Base-by-base conservation (phyloP, 441 rosid genomes). In the Populus tomentosa region DNA sequence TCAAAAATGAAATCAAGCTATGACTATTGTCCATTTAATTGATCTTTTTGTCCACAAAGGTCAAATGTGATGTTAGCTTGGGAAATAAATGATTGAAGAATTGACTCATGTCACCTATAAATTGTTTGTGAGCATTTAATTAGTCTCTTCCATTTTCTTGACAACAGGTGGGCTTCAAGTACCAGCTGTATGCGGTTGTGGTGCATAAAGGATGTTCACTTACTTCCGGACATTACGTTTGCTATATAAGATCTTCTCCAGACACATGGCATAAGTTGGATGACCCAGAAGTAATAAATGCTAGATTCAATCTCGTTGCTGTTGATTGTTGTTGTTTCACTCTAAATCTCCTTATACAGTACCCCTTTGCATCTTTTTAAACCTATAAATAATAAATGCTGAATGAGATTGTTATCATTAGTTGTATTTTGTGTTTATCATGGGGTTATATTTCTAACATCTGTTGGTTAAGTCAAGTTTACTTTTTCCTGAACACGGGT, bases 111-210 rank as follows among this genome's bases (percentile, higher is more conserved):
- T 74, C 16, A 56, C 18, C 23, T 68, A 35, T 56, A 69, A 50
- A 14, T 5, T 59, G 59, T 69, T 46, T 13, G 77, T 75, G 38
- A 42, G 65, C 32, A 65, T 66, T 46, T 36, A 16, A 68, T 74
- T 16, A 73, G 33, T 16, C 63, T 42, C 75, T 32, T 53, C 61
- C 36, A 33, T 74, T 71, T 10, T 61, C 62, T 75, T 71, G 69
- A 53, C 59, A 30, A 73, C 59, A 94, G 98, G 88, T 72, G 69
- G 76, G 69, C 38, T 75, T 84, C 77, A 94, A 86, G 79, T 92
- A 94, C 83, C 82, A 82, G 42, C 90, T 94, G 2, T 92, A 92
- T 79, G 98, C 90, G 33, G 24, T 92, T 82, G 94, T 94, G 82
- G 94, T 89, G 84, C 98, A 94, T 80, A 61, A 78, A 2, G 98